These are phyloP conservation scores for Globisporangium heterothallicum DNA, from an alignment of 352 stramenopile genomes.

Conservation along the genomic window DNA sequence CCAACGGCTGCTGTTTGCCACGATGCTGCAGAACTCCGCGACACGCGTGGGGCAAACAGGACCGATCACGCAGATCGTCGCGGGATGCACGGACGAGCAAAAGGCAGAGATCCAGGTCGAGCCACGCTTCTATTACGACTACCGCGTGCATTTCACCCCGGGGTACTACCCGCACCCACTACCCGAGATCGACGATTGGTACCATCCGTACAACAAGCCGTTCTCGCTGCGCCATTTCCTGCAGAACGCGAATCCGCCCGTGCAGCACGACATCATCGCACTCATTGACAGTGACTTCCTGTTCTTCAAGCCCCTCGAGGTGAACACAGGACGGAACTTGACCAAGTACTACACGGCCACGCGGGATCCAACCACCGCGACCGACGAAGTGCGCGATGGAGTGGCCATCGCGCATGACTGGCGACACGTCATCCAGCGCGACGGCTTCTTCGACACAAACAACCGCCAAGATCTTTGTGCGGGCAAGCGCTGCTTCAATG, in stretches of 20 bases:
- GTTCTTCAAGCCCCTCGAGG: slow-evolving; percentile 15
- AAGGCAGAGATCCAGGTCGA: slow-evolving; percentile 21
- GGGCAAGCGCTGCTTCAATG: not conserved
- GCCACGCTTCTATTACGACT: slow-evolving; percentile 45
- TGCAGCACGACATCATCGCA: slow-evolving; percentile 22
- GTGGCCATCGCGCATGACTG: slow-evolving; percentile 17
- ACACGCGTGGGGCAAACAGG: slow-evolving; percentile 5
- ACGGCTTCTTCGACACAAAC: slow-evolving; percentile 19
- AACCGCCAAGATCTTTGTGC: slow-evolving; percentile 1
- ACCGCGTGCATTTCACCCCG: slow-evolving; percentile 37
- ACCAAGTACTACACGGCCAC: slow-evolving; percentile 15
- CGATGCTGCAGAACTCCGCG: slow-evolving; percentile 9
- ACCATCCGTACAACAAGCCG: slow-evolving; percentile 46
- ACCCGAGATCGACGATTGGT: slow-evolving; percentile 31
- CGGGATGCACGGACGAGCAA: slow-evolving; percentile 29
- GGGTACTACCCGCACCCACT: slow-evolving; percentile 28
- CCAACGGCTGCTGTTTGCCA: slow-evolving; percentile 6
- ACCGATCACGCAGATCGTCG: slow-evolving; percentile 17
- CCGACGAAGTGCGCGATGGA: slow-evolving; percentile 17
- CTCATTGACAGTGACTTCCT: slow-evolving; percentile 2
- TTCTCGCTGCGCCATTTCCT: slow-evolving; percentile 47
- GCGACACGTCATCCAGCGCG: slow-evolving; percentile 4
- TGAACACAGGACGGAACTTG: slow-evolving; percentile 12
- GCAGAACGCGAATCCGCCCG: slow-evolving; percentile 28
- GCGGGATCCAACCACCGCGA: slow-evolving; percentile 8